Evolutionary conservation across 192 early-diverging fungal species (phyloP).

Genomic region (Gamsiella multidivaricata): DNA sequence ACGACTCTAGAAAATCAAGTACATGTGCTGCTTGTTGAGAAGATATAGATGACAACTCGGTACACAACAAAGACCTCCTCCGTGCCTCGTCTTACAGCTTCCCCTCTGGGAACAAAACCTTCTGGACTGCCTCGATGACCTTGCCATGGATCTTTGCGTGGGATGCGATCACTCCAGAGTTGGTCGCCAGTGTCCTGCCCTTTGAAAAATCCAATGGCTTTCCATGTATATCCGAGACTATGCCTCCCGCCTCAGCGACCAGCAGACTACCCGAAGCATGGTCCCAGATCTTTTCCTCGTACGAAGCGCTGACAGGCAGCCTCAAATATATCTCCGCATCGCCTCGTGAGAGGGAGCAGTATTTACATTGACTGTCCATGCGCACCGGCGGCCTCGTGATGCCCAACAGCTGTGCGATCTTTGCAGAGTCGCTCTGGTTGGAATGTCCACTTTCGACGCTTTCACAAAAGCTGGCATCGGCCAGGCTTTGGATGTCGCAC

Average conservation of each 20-base stretch:
- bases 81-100: slow-evolving; percentile 49
- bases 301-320: slow-evolving; percentile 79
- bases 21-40: too few relatives aligned
- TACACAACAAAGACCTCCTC: too few relatives aligned
- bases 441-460: slow-evolving; percentile 94
- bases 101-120: slow-evolving; percentile 57
- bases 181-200: slow-evolving; percentile 83
- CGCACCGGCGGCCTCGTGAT: slow-evolving; percentile 84
- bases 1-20: neutral
- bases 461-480: slow-evolving; percentile 89
- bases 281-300: slow-evolving; percentile 99
- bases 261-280: slow-evolving; percentile 93
- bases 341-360: slow-evolving; percentile 89
- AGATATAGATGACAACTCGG: neutral
- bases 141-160: slow-evolving; percentile 78
- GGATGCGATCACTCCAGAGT: slow-evolving; percentile 91
- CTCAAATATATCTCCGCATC: slow-evolving; percentile 95
- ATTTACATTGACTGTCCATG: slow-evolving; percentile 99
- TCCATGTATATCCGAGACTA: slow-evolving; percentile 84
- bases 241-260: slow-evolving; percentile 93
- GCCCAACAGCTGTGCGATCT: slow-evolving; percentile 82
- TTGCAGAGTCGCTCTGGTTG: slow-evolving; percentile 80
- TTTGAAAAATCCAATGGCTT: slow-evolving; percentile 89
- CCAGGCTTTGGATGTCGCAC: slow-evolving; percentile 59
- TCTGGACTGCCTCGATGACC: slow-evolving; percentile 84